A percentile compares a stretch with the other conserved stretches of the same genome.
Conservation (phyloP, 1,284 basidiomycete genomes). For the Papiliotrema nemorosa region DNA sequence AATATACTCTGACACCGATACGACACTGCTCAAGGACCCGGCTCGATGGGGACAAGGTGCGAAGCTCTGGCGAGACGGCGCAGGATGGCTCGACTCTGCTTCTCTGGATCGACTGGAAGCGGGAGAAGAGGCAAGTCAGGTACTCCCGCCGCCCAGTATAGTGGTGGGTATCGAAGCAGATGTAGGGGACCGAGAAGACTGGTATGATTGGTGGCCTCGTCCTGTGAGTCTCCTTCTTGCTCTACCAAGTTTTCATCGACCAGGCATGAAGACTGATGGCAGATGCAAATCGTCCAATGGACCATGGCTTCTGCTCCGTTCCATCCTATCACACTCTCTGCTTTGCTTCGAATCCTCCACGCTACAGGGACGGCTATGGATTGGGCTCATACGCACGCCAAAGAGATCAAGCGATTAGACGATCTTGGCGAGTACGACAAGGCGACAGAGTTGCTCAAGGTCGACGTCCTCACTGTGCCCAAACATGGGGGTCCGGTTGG, state of each 20-base stretch:
- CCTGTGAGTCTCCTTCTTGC: slow-evolving; percentile 33
- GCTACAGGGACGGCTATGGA: slow-evolving; percentile 33
- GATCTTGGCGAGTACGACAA: slow-evolving; percentile 23
- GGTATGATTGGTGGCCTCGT: slow-evolving; percentile 48
- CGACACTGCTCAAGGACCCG: slow-evolving; percentile 37
- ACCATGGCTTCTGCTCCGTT: slow-evolving; percentile 43
- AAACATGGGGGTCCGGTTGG: slow-evolving; percentile 42
- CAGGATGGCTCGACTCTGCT: slow-evolving; percentile 31
- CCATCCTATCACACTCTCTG: slow-evolving; percentile 43
- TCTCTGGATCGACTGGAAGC: slow-evolving; percentile 16
- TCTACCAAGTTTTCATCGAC: no score
- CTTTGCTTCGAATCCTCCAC: slow-evolving; percentile 39
- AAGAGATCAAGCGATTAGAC: slow-evolving; percentile 15
- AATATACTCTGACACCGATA: slow-evolving; percentile 50
- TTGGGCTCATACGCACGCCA: slow-evolving; percentile 31
- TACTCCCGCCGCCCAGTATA: slow-evolving; percentile 39
- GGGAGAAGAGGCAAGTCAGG: slow-evolving; percentile 23
- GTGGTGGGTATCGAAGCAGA: slow-evolving; percentile 50
- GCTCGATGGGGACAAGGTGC: slow-evolving; percentile 36
- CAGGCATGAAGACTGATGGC: no score
- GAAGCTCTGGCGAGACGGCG: slow-evolving; percentile 31
- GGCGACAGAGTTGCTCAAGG: slow-evolving; percentile 19
- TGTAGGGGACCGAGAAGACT: slow-evolving; percentile 46
- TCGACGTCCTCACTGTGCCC: slow-evolving; percentile 28
- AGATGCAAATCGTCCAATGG: slow-evolving; percentile 52